A percentile compares a stretch with the other conserved stretches of the same genome.
Evolutionary conservation across 192 early-diverging fungal species (phyloP).

Genomic region (Podila horticola): DNA sequence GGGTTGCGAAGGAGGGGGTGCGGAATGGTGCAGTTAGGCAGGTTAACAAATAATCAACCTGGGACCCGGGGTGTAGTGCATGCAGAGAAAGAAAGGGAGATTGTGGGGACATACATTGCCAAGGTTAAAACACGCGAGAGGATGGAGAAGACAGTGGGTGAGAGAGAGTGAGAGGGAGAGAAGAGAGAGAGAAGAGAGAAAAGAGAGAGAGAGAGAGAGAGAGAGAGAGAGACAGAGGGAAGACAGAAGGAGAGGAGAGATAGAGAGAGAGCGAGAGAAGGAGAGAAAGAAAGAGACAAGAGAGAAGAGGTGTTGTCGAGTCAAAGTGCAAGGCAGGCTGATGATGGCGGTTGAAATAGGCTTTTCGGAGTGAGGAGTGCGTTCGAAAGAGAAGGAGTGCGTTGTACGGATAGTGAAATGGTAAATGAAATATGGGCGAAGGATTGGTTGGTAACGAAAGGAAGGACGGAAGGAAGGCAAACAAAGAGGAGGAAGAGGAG

Average conservation of each 20-base stretch:
- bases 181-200: background rate
- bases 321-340: background rate
- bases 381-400: background rate
- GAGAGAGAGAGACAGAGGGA: background rate
- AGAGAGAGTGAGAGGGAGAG: background rate
- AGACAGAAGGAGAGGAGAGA: background rate
- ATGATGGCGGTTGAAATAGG: background rate
- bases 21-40: too few species aligned
- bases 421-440: background rate
- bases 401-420: background rate
- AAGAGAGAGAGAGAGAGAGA: background rate
- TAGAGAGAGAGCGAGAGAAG: background rate
- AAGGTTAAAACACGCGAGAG: background rate
- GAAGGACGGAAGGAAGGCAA: background rate
- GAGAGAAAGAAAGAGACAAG: background rate
- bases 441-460: background rate
- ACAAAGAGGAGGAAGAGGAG: too few species aligned
- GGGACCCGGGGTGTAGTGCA: background rate
- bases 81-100: background rate
- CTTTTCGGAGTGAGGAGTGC: background rate
- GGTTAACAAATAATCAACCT: too few species aligned
- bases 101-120: background rate
- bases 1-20: too few species aligned
- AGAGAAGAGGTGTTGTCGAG: background rate
- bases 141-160: background rate